Evolutionary conservation across 345 rosid species (phyloP), one percentile per base, ranked within the genome.

Genomic region (Citrus trifoliata): DNA sequence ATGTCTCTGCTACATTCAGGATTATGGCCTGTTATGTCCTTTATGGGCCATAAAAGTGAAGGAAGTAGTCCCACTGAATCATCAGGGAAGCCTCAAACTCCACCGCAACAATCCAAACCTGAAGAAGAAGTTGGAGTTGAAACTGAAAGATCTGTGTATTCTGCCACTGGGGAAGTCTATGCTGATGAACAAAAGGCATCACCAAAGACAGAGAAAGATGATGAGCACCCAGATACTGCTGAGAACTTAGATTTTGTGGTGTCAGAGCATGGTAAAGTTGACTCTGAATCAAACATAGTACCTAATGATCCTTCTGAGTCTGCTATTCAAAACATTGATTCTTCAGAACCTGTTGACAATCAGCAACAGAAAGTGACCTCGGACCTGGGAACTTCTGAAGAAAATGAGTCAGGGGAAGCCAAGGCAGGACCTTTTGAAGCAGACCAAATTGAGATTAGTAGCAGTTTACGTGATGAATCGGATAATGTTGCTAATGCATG

Each of bases 1-100:
- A 62, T 68, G 13, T 68, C 55, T 70, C 40, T 73, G 48, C 25
- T 84, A 86, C 91, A 89, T 80, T 88, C 93, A 14, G 93, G 91
- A 78, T 76, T 87, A 80, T 91, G 98, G 98, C 86, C 97, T 71
- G 93, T 92, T 37, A 88, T 93, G 90, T 65, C 95, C 78, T 90
- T 93, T 85, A 88, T 89, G 88, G 97, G 98, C 71, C 89, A 90
- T 40, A 88, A 78, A 78, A 81, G 84, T 72, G 98, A 86, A 81
- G 98, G 88, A 42, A 77, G 67, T 66, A 77, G 67, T 63, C 70
- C 51, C n/a, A 84, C 48, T 22, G 87, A 80, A 27, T 76, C 89
- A 71, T 80, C 84, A 3, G 80, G 65, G 73, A 79, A 84, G 76
- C 75, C 87, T 74, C 85, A 55, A 73, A 87, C 86, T 73, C 82